phyloP scores from a whole-genome alignment of 495 filamentous ascomycete species.

The Clohesyomyces aquaticus region DNA sequence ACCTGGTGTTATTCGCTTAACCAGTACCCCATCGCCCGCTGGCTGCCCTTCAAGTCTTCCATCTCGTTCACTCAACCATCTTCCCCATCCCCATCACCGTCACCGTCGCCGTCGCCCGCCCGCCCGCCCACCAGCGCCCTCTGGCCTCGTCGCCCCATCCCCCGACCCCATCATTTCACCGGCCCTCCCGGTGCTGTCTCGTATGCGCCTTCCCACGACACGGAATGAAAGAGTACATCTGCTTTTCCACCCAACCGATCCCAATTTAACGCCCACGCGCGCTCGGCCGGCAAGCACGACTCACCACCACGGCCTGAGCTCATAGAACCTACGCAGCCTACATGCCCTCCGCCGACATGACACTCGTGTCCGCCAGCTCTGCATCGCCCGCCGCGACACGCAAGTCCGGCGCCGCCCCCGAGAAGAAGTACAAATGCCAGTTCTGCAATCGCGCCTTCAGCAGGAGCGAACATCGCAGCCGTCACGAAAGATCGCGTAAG shows the following conservation, averaged over 20 bases:
- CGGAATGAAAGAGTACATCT: conserved; percentile 40
- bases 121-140: background rate
- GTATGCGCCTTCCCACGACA: conserved; percentile 25
- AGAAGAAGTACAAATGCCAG: conserved; percentile 99
- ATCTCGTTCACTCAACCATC: conserved; percentile 6
- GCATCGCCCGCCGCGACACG: conserved; percentile 39
- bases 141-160: conserved; percentile 12
- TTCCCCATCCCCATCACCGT: conserved; percentile 6
- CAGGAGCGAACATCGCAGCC: conserved; percentile 92
- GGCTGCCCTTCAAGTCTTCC: conserved; percentile 1
- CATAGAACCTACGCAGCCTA: background rate
- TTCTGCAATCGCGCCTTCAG: conserved; percentile 98
- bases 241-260: conserved; percentile 22
- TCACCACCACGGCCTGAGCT: conserved; percentile 17
- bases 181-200: conserved; percentile 29
- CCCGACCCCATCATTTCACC: conserved; percentile 4
- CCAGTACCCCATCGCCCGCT: background rate
- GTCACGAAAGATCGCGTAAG: conserved; percentile 98
- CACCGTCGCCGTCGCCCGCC: background rate
- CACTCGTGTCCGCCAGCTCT: conserved; percentile 39
- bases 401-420: conserved; percentile 59
- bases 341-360: conserved; percentile 44
- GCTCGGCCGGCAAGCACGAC: conserved; percentile 33
- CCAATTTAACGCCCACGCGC: conserved; percentile 39
- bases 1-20: background rate